These are phyloP conservation scores for Xerocomellus chrysenteron DNA, from an alignment of 768 basidiomycete species.

Conservation along the genomic window DNA sequence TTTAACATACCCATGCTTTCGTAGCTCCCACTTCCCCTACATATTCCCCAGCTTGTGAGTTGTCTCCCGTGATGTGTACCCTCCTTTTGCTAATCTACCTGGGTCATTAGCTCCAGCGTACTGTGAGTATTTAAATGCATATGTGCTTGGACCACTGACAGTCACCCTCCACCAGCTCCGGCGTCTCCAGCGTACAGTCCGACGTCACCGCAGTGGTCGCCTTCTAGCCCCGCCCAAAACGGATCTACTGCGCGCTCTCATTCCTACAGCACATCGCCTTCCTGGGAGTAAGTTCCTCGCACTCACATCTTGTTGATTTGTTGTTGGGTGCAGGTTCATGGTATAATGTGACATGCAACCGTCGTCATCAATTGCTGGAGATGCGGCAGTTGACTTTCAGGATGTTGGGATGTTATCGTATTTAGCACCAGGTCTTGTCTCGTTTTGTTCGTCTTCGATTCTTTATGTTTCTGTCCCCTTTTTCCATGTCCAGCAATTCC, in stretches of 20 bases:
- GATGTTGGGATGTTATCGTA: conserved; percentile 15
- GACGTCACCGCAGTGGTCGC: conserved; percentile 82
- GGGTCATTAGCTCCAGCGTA: conserved; percentile 65
- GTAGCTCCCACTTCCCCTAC: conserved; percentile 83
- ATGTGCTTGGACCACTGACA: conserved; percentile 3
- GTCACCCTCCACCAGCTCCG: conserved; percentile 50
- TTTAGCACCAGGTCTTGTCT: conserved; percentile 25
- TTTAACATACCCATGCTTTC: conserved; percentile 12
- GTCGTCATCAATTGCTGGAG: conserved; percentile 9
- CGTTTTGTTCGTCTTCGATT: conserved; percentile 10
- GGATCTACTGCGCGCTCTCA: conserved; percentile 39
- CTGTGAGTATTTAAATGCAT: conserved; percentile 49
- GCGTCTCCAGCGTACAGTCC: conserved; percentile 87
- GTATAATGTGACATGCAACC: conserved; percentile 1
- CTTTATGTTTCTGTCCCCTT: conserved; percentile 4
- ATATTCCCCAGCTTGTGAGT: conserved; percentile 86
- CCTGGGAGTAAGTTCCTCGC: conserved; percentile 43
- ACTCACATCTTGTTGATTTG: conserved; percentile 9
- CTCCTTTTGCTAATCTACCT: conserved; percentile 4
- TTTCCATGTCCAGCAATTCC: conserved; percentile 29
- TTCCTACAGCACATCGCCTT: conserved; percentile 50
- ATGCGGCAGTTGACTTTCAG: conserved; percentile 1
- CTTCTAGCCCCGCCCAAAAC: conserved; percentile 71
- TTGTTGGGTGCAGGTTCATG: conserved; percentile 12
- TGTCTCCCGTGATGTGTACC: neutral